Percentiles rank a stretch among this genome's conserved stretches.
Evolutionary conservation across 2,329 filamentous ascomycete species (phyloP).

Genomic region (Metarhizium album): DNA sequence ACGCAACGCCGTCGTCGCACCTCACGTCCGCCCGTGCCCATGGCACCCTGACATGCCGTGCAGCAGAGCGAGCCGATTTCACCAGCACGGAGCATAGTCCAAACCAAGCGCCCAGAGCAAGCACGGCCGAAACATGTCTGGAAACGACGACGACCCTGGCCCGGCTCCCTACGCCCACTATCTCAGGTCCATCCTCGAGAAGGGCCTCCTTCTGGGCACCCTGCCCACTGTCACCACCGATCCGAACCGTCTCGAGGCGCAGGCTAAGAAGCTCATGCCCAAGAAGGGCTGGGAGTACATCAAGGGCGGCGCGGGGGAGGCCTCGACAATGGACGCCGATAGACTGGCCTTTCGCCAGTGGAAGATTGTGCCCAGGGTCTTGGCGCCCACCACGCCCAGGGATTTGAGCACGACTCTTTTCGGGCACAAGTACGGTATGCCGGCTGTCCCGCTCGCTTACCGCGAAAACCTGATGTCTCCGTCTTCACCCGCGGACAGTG

Average conservation of each 20-base stretch:
- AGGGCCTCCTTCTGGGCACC: constrained; percentile 37
- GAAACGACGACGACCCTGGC: constrained; percentile 10
- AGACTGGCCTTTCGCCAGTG: constrained; percentile 43
- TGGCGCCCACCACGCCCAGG: constrained; percentile 31
- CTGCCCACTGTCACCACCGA: constrained; percentile 47
- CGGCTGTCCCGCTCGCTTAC: neutral
- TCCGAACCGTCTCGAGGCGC: constrained; percentile 42
- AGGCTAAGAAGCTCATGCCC: constrained; percentile 38
- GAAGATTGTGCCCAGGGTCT: constrained; percentile 41
- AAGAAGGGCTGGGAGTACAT: constrained; percentile 47
- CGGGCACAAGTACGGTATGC: constrained; percentile 32
- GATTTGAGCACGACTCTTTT: constrained; percentile 43
- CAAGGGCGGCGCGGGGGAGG: constrained; percentile 50
- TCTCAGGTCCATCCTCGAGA: constrained; percentile 37
- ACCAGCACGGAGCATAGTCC: neutral
- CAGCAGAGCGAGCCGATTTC: neutral
- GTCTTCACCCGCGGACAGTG: neutral
- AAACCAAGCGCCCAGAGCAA: neutral
- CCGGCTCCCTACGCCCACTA: constrained; percentile 28
- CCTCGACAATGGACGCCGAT: constrained; percentile 50
- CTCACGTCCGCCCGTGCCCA: too few species aligned
- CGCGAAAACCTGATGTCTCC: neutral
- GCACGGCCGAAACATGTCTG: constrained; percentile 10
- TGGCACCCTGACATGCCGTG: too few species aligned
- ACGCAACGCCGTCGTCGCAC: neutral